Evolutionary conservation across 1,139 yeast species (phyloP).

Genomic region (Candida sp.): DNA sequence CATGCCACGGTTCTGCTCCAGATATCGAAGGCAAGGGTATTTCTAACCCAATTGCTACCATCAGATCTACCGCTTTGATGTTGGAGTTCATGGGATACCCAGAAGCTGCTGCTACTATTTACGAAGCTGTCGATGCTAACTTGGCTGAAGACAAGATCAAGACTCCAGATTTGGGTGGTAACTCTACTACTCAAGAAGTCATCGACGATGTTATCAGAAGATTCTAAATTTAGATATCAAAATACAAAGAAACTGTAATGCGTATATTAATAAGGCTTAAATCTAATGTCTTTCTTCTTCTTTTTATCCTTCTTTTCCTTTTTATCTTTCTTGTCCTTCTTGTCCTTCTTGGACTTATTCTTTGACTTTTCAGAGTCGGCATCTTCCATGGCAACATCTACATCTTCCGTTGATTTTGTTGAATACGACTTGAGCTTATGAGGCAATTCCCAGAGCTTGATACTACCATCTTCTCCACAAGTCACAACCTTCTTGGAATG

Average conservation of each 20-base stretch:
- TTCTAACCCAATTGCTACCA: slow-evolving; percentile 97
- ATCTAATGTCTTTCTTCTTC: slow-evolving; percentile 41
- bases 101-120: slow-evolving; percentile 89
- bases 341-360: slow-evolving; percentile 29
- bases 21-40: slow-evolving; percentile 96
- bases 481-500: slow-evolving; percentile 47
- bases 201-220: slow-evolving; percentile 74
- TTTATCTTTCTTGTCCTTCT: slow-evolving; percentile 23
- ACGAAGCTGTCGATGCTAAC: slow-evolving; percentile 95
- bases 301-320: no score
- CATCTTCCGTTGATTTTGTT: slow-evolving; percentile 21
- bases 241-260: no score
- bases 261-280: slow-evolving; percentile 52
- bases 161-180: slow-evolving; percentile 97
- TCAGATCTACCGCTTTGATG: slow-evolving; percentile 97
- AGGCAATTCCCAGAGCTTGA: slow-evolving; percentile 69
- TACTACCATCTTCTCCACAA: slow-evolving; percentile 89
- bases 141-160: slow-evolving; percentile 77
- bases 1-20: slow-evolving; percentile 99
- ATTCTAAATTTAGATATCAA: slow-evolving; percentile 24
- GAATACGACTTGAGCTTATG: neutral
- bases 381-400: slow-evolving; percentile 27
- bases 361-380: slow-evolving; percentile 18
- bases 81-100: slow-evolving; percentile 94
- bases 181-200: slow-evolving; percentile 84